Evolutionary conservation across 1,284 basidiomycete genomes (phyloP).

Genomic region (Caloboletus firmus): DNA sequence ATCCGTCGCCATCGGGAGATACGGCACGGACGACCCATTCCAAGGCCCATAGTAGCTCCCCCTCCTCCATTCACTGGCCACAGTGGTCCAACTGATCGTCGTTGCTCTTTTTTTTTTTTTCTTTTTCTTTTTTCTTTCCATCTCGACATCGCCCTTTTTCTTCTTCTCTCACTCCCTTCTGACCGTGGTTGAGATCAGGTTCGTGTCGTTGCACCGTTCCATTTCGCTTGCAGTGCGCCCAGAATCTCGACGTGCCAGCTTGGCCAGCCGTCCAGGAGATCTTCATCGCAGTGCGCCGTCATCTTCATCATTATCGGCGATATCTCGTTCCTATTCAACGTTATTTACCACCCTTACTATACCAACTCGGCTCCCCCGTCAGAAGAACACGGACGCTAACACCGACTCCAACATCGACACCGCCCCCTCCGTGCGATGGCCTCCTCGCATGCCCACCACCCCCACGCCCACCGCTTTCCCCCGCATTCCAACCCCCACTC

Average conservation of each 20-base stretch:
- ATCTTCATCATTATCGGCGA: conserved; percentile 14
- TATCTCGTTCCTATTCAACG: conserved; percentile 24
- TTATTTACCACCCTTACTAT: conserved; percentile 8
- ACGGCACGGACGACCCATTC: conserved; percentile 35
- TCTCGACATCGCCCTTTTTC: conserved; percentile 8
- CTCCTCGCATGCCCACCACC: conserved; percentile 31
- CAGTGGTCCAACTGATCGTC: conserved; percentile 5
- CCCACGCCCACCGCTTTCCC: conserved; percentile 36
- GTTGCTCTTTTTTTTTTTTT: neutral
- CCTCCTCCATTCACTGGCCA: conserved; percentile 26
- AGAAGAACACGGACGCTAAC: conserved; percentile 15
- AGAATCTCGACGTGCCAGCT: conserved; percentile 5
- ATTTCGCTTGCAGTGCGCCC: conserved; percentile 37
- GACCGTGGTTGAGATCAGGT: conserved; percentile 10
- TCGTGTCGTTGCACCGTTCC: neutral
- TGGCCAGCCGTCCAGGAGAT: conserved; percentile 9
- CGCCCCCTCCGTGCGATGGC: conserved; percentile 23
- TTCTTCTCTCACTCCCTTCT: neutral
- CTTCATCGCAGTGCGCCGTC: conserved; percentile 19
- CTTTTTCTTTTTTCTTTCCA: neutral
- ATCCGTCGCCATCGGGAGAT: conserved; percentile 61
- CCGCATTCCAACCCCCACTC: conserved; percentile 37
- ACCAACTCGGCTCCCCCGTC: conserved; percentile 10
- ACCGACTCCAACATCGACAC: conserved; percentile 7
- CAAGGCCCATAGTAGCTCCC: conserved; percentile 24